Conservation (phyloP, 352 stramenopile genomes). For the Aphanomyces stellatus region DNA sequence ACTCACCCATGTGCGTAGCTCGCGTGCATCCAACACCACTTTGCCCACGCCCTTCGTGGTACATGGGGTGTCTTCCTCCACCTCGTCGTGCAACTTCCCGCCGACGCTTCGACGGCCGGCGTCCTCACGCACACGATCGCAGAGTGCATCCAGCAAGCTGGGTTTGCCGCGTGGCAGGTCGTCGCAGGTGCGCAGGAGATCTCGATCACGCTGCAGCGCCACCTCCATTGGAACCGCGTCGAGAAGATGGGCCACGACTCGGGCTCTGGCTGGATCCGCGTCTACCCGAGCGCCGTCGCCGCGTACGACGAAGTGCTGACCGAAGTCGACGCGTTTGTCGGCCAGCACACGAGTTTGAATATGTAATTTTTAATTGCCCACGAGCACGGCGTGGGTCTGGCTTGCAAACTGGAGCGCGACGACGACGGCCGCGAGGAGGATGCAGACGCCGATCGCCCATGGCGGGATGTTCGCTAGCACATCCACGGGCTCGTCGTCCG, state of each 20-base stretch:
- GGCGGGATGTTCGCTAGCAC: not conserved
- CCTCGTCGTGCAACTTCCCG: conserved; percentile 61
- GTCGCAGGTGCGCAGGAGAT: conserved; percentile 77
- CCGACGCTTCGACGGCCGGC: conserved; percentile 35
- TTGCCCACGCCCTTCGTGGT: conserved; percentile 62
- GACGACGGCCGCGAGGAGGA: not conserved
- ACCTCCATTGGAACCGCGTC: conserved; percentile 82
- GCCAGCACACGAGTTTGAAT: not conserved
- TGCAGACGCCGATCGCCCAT: not conserved
- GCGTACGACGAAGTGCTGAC: conserved; percentile 60
- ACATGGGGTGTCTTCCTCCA: conserved; percentile 83
- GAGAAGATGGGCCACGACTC: conserved; percentile 86
- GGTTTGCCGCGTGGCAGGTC: conserved; percentile 80
- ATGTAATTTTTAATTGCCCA: not conserved
- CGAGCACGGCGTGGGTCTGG: too few species aligned
- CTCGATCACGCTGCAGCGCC: conserved; percentile 77
- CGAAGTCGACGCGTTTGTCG: conserved; percentile 57
- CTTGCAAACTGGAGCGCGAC: not conserved
- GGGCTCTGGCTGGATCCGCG: conserved; percentile 72
- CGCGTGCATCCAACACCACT: conserved; percentile 64
- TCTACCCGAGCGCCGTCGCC: conserved; percentile 75
- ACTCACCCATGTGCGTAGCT: conserved; percentile 26
- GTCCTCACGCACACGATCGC: conserved; percentile 61
- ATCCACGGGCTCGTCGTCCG: not conserved
- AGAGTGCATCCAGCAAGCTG: conserved; percentile 68